Percentiles rank a stretch among this genome's conserved stretches.
Conservation (phyloP, 352 stramenopile genomes). For the Phytophthora chlamydospora region DNA sequence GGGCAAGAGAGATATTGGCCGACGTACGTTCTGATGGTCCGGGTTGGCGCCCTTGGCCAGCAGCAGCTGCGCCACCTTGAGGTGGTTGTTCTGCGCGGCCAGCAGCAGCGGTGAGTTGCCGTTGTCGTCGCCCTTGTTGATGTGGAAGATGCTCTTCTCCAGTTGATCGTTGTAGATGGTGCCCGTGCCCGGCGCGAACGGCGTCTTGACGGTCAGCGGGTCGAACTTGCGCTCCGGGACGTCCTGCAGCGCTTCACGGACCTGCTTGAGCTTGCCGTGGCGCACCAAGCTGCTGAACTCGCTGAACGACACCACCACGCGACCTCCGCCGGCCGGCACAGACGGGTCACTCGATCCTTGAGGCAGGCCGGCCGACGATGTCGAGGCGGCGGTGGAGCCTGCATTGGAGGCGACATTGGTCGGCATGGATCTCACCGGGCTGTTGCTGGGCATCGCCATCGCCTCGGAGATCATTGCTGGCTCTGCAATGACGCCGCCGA, state of each 20-base stretch:
- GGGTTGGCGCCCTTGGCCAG: constrained; percentile 90
- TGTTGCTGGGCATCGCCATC: constrained; percentile 9
- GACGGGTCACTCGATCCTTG: constrained; percentile 11
- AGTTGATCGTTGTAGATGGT: constrained; percentile 92
- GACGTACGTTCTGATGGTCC: constrained; percentile 90
- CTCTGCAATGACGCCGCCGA: neutral
- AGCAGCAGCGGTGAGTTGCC: constrained; percentile 91
- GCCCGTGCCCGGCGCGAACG: constrained; percentile 83
- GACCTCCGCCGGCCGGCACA: constrained; percentile 11
- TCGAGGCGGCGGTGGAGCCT: constrained; percentile 2
- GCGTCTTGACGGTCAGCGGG: constrained; percentile 58
- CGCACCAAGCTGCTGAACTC: constrained; percentile 87
- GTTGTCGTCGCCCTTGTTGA: constrained; percentile 91
- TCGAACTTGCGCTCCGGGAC: constrained; percentile 91
- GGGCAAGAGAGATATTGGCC: constrained; percentile 1
- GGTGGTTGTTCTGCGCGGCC: constrained; percentile 89
- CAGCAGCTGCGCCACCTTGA: constrained; percentile 91
- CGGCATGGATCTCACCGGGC: neutral
- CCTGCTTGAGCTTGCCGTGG: constrained; percentile 87
- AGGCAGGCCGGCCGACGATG: constrained; percentile 2
- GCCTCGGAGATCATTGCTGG: constrained; percentile 10
- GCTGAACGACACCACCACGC: constrained; percentile 64
- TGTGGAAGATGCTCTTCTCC: constrained; percentile 89
- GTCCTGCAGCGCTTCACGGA: constrained; percentile 89
- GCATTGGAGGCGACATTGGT: neutral